Percentiles rank a stretch among this genome's conserved stretches.
Evolutionary conservation across 164 flowering plant species (phyloP).

Genomic region (Annona cherimola): DNA sequence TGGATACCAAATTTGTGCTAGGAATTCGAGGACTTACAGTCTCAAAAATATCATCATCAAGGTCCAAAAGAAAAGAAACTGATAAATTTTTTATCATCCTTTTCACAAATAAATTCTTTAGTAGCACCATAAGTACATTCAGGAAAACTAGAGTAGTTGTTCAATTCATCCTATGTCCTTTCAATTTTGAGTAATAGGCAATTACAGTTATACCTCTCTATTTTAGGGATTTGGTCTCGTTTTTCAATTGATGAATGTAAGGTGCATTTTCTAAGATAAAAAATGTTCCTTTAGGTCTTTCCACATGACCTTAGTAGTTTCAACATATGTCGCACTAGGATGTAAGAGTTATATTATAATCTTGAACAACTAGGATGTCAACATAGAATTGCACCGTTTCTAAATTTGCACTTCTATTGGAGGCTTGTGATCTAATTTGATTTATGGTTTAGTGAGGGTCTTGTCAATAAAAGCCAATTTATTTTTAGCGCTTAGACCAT

Average conservation of each 20-base stretch:
- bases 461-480: background rate
- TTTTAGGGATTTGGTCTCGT: background rate
- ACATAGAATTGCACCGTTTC: background rate
- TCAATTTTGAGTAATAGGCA: background rate
- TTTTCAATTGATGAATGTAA: too few relatives aligned
- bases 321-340: background rate
- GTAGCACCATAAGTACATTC: background rate
- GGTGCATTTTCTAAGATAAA: background rate
- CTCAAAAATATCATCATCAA: background rate
- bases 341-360: background rate
- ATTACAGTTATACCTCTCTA: background rate
- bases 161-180: background rate
- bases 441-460: background rate
- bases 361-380: background rate
- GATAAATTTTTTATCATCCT: background rate
- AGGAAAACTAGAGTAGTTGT: background rate
- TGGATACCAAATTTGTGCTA: too few relatives aligned
- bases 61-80: background rate
- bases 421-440: background rate
- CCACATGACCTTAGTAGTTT: background rate
- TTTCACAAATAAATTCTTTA: too few relatives aligned
- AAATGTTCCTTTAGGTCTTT: background rate
- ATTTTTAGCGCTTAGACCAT: background rate
- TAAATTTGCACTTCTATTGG: background rate
- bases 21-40: background rate